Evolutionary conservation across 1,284 basidiomycete species (phyloP).

Genomic region (Leccinum pachyderme): DNA sequence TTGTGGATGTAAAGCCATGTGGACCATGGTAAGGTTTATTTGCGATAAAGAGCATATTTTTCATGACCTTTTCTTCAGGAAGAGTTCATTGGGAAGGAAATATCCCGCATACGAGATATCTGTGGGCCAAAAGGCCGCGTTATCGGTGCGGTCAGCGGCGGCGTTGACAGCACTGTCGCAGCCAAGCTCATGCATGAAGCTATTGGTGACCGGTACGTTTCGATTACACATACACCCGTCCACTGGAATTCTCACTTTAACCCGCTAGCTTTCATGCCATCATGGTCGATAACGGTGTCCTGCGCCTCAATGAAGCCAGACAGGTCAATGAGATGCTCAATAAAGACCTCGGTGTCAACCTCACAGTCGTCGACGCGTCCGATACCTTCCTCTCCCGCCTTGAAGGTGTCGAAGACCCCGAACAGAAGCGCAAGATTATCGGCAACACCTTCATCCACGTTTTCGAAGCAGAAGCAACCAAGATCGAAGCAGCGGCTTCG

Average conservation of each 20-base stretch:
- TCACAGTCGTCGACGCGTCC: slow-evolving; percentile 95
- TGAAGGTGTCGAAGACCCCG: slow-evolving; percentile 91
- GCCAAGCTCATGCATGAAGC: slow-evolving; percentile 99
- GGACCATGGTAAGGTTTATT: slow-evolving; percentile 82
- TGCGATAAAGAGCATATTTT: background rate
- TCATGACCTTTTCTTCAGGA: slow-evolving; percentile 49
- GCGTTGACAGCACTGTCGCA: slow-evolving; percentile 97
- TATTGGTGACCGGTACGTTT: slow-evolving; percentile 87
- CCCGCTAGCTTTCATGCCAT: slow-evolving; percentile 89
- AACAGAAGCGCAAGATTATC: slow-evolving; percentile 97
- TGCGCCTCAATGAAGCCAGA: slow-evolving; percentile 87
- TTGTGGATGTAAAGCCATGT: slow-evolving; percentile 80
- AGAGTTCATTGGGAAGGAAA: slow-evolving; percentile 98
- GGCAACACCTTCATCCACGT: slow-evolving; percentile 99
- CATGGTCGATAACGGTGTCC: slow-evolving; percentile 99
- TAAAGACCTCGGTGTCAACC: slow-evolving; percentile 92
- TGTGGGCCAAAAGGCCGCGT: slow-evolving; percentile 95
- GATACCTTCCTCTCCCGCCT: slow-evolving; percentile 91
- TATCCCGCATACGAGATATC: slow-evolving; percentile 90
- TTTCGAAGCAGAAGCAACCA: slow-evolving; percentile 91
- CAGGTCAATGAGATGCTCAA: slow-evolving; percentile 97
- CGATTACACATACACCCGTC: background rate
- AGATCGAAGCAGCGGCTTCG: slow-evolving; percentile 85
- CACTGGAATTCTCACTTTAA: background rate
- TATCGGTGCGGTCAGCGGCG: slow-evolving; percentile 96